A percentile compares a stretch with the other conserved stretches of the same genome.
Evolutionary conservation across 2,329 filamentous ascomycete species (phyloP).

Genomic region (Arthroderma uncinatum): DNA sequence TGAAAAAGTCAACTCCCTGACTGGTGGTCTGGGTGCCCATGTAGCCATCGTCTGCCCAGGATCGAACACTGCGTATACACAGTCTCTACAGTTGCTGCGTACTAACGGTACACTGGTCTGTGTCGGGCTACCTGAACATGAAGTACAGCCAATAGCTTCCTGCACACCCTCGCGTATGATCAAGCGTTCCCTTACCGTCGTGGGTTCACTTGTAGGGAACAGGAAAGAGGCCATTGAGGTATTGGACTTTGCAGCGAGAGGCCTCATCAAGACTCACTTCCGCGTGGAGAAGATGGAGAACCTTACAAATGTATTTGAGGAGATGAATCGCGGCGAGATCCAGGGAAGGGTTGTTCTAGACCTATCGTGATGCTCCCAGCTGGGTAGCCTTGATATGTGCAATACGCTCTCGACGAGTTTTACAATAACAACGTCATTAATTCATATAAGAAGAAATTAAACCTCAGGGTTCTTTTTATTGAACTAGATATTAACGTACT

Average conservation of each 20-base stretch:
- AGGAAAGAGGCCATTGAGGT: constrained; percentile 41
- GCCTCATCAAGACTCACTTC: constrained; percentile 38
- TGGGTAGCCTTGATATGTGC: neutral
- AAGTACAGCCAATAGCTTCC: constrained; percentile 34
- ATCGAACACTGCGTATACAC: constrained; percentile 41
- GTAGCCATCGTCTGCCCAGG: constrained; percentile 49
- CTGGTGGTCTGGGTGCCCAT: constrained; percentile 47
- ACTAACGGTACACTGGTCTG: constrained; percentile 43
- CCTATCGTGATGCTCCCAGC: constrained; percentile 18
- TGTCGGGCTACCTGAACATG: constrained; percentile 42
- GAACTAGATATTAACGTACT: neutral
- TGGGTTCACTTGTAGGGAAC: constrained; percentile 42
- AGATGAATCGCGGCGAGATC: constrained; percentile 36
- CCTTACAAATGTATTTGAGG: constrained; percentile 36
- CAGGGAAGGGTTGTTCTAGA: constrained; percentile 41
- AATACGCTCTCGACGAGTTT: neutral
- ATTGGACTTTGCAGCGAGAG: constrained; percentile 39
- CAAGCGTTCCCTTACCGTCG: constrained; percentile 35
- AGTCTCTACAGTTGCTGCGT: constrained; percentile 38
- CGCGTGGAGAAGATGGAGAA: constrained; percentile 39
- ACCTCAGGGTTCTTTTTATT: neutral
- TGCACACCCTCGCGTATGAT: constrained; percentile 36
- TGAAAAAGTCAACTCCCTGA: constrained; percentile 46
- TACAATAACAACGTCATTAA: too few species aligned
- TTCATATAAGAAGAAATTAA: too few species aligned